Evolutionary conservation across 78 protist genomes (phyloP).

Genomic region (Chrysochromulina parva): DNA sequence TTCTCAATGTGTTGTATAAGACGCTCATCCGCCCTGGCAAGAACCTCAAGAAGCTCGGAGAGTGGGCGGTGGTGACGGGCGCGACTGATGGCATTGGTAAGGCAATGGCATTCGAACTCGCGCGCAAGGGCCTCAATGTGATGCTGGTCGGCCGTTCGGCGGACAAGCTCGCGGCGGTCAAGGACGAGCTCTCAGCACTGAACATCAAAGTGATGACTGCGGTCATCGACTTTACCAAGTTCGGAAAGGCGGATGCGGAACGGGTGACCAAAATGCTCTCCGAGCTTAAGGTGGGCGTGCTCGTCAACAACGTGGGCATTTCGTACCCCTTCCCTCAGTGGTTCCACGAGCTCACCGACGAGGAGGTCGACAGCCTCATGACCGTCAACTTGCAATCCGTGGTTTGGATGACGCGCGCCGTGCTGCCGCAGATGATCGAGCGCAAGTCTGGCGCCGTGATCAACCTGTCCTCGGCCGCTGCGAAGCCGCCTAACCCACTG

Average conservation of each 20-base stretch:
- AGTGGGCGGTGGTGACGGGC: conserved; percentile 29
- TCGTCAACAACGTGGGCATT: conserved; percentile 11
- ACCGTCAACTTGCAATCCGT: neutral
- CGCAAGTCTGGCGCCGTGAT: neutral
- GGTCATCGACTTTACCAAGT: neutral
- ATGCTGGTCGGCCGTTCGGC: neutral
- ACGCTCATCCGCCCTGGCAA: neutral
- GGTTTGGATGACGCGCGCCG: neutral
- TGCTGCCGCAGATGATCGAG: neutral
- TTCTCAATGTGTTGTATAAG: neutral
- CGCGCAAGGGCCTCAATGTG: neutral
- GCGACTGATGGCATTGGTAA: conserved; percentile 15
- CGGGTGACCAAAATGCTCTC: neutral
- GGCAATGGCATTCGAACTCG: conserved; percentile 1
- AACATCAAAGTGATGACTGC: neutral
- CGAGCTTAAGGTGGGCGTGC: neutral
- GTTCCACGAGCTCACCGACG: conserved; percentile 20
- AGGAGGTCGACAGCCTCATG: neutral
- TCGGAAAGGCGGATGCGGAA: neutral
- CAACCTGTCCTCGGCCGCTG: conserved; percentile 18
- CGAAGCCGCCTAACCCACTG: neutral
- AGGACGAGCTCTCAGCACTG: neutral
- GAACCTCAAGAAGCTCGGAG: neutral
- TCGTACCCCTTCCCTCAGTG: neutral
- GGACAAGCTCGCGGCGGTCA: neutral